phyloP scores from a whole-genome alignment of 495 filamentous ascomycete genomes.

The Trichoderma virens region DNA sequence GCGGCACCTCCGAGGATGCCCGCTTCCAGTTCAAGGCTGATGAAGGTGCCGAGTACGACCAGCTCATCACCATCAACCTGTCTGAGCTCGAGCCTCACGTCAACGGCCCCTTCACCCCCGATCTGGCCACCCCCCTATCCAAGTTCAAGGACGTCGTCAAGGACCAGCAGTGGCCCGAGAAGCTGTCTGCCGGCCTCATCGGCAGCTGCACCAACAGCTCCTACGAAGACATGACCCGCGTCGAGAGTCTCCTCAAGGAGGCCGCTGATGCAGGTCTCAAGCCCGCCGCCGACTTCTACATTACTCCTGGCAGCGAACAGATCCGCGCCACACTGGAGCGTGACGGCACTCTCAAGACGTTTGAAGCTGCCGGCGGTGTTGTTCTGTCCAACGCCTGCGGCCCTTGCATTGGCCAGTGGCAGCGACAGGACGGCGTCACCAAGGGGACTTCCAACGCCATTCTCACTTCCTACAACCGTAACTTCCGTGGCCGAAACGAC shows the following conservation, averaged over 20 bases:
- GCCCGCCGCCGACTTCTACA: constrained; percentile 85
- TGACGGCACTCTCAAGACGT: constrained; percentile 76
- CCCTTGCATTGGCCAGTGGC: constrained; percentile 95
- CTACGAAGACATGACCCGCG: constrained; percentile 94
- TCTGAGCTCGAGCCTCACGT: constrained; percentile 90
- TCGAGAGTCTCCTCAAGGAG: constrained; percentile 85
- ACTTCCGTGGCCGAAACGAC: constrained; percentile 95
- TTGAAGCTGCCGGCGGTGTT: constrained; percentile 78
- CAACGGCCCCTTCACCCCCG: constrained; percentile 95
- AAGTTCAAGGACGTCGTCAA: constrained; percentile 75
- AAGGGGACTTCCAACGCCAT: constrained; percentile 93
- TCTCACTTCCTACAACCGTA: constrained; percentile 95
- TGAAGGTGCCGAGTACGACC: constrained; percentile 74
- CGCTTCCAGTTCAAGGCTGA: constrained; percentile 58
- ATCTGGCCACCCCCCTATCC: constrained; percentile 85
- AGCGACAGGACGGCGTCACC: constrained; percentile 70
- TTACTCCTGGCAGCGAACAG: constrained; percentile 94
- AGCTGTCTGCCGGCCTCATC: constrained; percentile 85
- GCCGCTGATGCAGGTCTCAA: constrained; percentile 78
- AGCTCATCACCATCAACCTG: constrained; percentile 86
- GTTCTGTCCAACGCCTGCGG: constrained; percentile 95
- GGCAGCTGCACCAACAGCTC: constrained; percentile 98
- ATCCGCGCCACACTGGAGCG: constrained; percentile 88
- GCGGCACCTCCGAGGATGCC: constrained; percentile 26
- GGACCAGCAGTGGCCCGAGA: constrained; percentile 81